These are phyloP conservation scores for Solanum virginianum DNA, from an alignment of 257 asterid genomes.

Conservation along the genomic window DNA sequence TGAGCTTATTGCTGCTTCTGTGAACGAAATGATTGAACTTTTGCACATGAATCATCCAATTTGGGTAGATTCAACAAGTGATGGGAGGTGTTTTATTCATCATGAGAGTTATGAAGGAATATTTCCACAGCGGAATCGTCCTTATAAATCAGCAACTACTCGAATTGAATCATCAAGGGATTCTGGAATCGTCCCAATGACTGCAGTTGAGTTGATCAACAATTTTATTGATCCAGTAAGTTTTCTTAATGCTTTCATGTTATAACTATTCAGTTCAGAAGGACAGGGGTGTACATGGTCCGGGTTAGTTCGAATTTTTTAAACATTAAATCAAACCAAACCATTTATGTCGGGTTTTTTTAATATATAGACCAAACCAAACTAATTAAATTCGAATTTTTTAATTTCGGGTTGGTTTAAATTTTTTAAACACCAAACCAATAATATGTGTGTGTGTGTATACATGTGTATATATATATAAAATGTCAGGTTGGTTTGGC, in stretches of 20 bases:
- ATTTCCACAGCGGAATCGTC: slow-evolving; percentile 24
- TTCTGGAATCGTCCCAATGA: slow-evolving; percentile 42
- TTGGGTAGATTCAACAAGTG: slow-evolving; percentile 31
- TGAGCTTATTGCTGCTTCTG: slow-evolving; percentile 28
- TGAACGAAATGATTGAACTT: slow-evolving; percentile 47
- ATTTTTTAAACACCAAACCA: too few species aligned
- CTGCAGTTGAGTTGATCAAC: slow-evolving; percentile 31
- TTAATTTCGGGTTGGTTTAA: too few species aligned
- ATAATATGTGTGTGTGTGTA: too few species aligned
- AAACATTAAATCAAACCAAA: too few species aligned
- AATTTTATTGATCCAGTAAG: slow-evolving; percentile 51
- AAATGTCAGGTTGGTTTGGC: too few species aligned
- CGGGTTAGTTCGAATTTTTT: too few species aligned
- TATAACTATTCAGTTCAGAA: background rate
- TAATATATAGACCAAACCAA: too few species aligned
- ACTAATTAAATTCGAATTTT: too few species aligned
- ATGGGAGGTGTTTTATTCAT: slow-evolving; percentile 31
- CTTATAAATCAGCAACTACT: slow-evolving; percentile 18
- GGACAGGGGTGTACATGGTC: too few species aligned
- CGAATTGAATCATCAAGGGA: slow-evolving; percentile 64
- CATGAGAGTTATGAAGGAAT: slow-evolving; percentile 40
- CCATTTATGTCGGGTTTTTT: too few species aligned
- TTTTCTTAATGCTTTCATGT: background rate
- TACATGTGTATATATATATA: too few species aligned
- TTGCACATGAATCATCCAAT: slow-evolving; percentile 41